These are phyloP conservation scores for Paramecium octaurelia DNA, from an alignment of 73 alveolate genomes.

Conservation along the genomic window DNA sequence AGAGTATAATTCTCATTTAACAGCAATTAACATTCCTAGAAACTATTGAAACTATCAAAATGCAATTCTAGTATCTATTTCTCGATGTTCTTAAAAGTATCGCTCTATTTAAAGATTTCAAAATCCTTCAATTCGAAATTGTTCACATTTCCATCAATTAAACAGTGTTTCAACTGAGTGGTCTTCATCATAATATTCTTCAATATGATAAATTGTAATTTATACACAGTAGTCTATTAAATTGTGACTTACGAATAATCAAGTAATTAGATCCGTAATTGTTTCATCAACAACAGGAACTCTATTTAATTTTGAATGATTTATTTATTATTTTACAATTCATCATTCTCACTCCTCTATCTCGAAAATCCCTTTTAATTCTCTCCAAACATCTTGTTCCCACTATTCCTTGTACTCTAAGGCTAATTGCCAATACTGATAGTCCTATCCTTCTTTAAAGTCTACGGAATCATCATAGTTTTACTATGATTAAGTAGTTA, in stretches of 20 bases:
- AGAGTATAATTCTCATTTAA: not conserved
- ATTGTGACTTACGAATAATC: not conserved
- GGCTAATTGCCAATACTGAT: not conserved
- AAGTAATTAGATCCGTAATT: not conserved
- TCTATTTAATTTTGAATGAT: not conserved
- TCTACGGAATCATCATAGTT: not conserved
- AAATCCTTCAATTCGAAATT: not conserved
- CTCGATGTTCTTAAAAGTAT: not conserved
- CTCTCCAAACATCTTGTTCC: not conserved
- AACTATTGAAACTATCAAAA: not conserved
- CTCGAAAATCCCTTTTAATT: not conserved
- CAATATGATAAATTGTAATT: not conserved
- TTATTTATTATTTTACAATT: not conserved
- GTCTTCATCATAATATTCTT: constrained; percentile 13
- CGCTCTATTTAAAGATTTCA: not conserved
- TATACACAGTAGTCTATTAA: not conserved
- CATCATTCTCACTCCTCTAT: not conserved
- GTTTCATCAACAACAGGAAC: not conserved
- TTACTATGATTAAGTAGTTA: not conserved
- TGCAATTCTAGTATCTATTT: constrained; percentile 7
- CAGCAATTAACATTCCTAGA: not conserved
- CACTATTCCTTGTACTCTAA: not conserved
- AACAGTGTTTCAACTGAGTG: not conserved
- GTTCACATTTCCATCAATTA: not conserved
- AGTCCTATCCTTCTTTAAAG: not conserved